A percentile compares a stretch with the other conserved stretches of the same genome.
These are phyloP conservation scores for Ceratobasidium sp. DNA, from an alignment of 1,284 basidiomycete genomes.

Conservation along the genomic window DNA sequence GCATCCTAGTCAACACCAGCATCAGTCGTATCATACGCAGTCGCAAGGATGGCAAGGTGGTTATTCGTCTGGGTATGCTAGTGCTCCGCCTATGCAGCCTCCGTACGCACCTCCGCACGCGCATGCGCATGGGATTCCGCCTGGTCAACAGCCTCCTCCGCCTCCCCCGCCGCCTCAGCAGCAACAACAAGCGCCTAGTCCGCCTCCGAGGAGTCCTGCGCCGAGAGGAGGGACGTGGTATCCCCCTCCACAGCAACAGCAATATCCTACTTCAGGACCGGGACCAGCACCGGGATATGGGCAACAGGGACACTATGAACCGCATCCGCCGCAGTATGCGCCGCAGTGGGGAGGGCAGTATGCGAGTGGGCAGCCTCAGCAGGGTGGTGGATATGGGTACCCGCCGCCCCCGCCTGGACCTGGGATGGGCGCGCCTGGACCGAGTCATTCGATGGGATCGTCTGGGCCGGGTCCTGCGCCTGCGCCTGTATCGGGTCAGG, in stretches of 20 bases:
- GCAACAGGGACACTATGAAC: constrained; percentile 45
- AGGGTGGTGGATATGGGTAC: constrained; percentile 13
- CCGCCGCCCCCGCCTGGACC: neutral
- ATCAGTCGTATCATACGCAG: constrained; percentile 42
- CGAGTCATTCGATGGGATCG: neutral
- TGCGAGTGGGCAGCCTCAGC: constrained; percentile 13
- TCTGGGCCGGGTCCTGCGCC: constrained; percentile 9
- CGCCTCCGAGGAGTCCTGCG: constrained; percentile 14
- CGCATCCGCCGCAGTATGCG: constrained; percentile 39
- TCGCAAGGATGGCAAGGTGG: constrained; percentile 23
- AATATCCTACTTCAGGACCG: constrained; percentile 39
- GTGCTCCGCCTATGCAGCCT: constrained; percentile 14
- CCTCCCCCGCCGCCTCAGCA: constrained; percentile 46
- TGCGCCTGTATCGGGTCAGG: neutral
- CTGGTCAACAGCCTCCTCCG: constrained; percentile 42
- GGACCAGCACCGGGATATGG: constrained; percentile 24
- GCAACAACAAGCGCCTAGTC: constrained; percentile 17
- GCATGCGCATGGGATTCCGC: constrained; percentile 32
- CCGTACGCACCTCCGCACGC: constrained; percentile 44
- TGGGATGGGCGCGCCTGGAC: neutral
- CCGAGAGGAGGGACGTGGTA: neutral
- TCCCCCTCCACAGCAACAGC: constrained; percentile 44
- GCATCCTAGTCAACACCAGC: constrained; percentile 50
- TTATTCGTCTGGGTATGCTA: constrained; percentile 24
- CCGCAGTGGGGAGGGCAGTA: constrained; percentile 23